Evolutionary conservation across 2,329 filamentous ascomycete species (phyloP), one percentile per base, ranked within the genome.

Genomic region (Bisporella sp.): DNA sequence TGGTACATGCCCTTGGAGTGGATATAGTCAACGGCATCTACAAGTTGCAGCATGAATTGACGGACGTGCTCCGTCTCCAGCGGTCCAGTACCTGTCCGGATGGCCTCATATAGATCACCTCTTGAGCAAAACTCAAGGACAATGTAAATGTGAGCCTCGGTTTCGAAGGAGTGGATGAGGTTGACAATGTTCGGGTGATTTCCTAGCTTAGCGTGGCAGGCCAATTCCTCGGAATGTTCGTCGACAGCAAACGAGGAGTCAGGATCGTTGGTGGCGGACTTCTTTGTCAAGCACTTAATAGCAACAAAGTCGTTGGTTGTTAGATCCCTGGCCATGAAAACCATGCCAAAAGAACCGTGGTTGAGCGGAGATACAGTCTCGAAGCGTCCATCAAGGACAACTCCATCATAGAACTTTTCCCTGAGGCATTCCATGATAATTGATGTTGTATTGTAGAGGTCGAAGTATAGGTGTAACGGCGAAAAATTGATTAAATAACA

Each of bases 261-360:
- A 4, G 48, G 51, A 35, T 60, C 60, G 35, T 82, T 81, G 54
- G 77, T 74, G 44, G 85, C 81, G 7, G 79, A 75, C 61, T 81
- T 79, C 77, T 97, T 99, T 65, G 89, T 90, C 68, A 97, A 74
- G 69, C 92, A 96, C 74, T 99, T 99, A 78, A 99, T 87, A 55
- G 93, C 93, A 60, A 99, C 93, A 53, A 82, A 79, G 53, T 93
- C 77, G 60, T 84, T 81, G 54, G 87, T 95, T 57, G 76, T 68
- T 58, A 84, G 75, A 68, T 99, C 90, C 67, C 79, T 85, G 53
- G 92, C 93, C 72, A 90, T 84, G 71, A 96, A 96, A 63, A 99
- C 93, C 89, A 97, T 95, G 66, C 93, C 93, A 66, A 97, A 99
- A 50, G 93, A 97, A 62, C 93, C 93, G 78, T 96, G 90, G 68